Conservation (phyloP, 805 yeast genomes). For the Maudiozyma barnettii region DNA sequence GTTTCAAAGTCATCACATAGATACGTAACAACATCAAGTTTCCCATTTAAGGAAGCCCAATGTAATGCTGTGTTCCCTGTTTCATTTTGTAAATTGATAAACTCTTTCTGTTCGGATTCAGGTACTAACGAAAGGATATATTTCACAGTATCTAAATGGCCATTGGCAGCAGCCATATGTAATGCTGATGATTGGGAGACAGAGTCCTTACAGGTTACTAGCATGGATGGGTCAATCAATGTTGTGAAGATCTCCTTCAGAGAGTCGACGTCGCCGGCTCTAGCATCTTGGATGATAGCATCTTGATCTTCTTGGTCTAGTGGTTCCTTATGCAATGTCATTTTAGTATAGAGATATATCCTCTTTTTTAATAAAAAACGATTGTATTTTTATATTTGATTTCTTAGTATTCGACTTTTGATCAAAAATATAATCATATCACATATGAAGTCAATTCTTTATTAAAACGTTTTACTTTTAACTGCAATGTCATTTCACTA, state of each 20-base stretch:
- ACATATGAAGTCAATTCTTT: too few species aligned
- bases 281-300: conserved; percentile 69
- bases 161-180: conserved; percentile 96
- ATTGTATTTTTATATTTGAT: too few species aligned
- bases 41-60: conserved; percentile 93
- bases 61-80: conserved; percentile 92
- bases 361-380: too few species aligned
- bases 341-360: conserved; percentile 1
- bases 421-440: too few species aligned
- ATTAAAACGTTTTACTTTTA: too few species aligned
- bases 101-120: conserved; percentile 34
- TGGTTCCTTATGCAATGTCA: conserved; percentile 27
- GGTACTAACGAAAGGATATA: conserved; percentile 44
- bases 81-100: conserved; percentile 50
- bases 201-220: conserved; percentile 47
- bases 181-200: conserved; percentile 62
- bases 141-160: conserved; percentile 61
- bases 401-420: too few species aligned
- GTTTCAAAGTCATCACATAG: conserved; percentile 68
- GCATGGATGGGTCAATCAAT: conserved; percentile 38
- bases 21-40: conserved; percentile 55
- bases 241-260: conserved; percentile 58
- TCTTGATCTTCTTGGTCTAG: conserved; percentile 70
- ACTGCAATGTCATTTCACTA: too few species aligned
- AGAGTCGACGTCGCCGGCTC: conserved; percentile 79